Evolutionary conservation across 2,329 filamentous ascomycete species (phyloP), one percentile per base, ranked within the genome.

Genomic region (Alternaria sp.): DNA sequence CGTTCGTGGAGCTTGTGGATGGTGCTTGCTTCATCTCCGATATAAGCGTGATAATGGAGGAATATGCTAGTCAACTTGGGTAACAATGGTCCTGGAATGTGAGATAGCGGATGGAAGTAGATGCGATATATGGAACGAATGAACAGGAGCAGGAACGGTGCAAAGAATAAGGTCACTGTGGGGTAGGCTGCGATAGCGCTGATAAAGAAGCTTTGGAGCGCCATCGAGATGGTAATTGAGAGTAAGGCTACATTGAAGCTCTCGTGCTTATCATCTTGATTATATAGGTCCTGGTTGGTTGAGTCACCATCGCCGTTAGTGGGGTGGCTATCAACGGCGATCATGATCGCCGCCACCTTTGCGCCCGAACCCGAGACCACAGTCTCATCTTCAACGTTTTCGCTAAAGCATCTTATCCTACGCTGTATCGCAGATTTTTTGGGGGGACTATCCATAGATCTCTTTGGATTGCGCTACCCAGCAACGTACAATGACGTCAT

Each of bases 11-110:
- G 68, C 3, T 53, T 44, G 38, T 71, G 68, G 10, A 71, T 67
- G 3, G 49, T 55, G 16, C 62, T 67, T 11, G 70, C 71, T 63
- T 73, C 70, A 38, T 75, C 67, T 18, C 72, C 74, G 34, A 71
- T 46, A n/a, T 75, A 74, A 27, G 71, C 64, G 45, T 74, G 69
- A 28, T 74, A 72, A 45, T 74, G 49, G 11, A 75, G 70, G 67
- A 73, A 76, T 22, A 74, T 52, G 2, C 68, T 68, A 2, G 69
- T 69, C 2, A 64, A 20, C 32, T 67, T 73, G n/a, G 73, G 55
- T 2, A 70, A 18, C 1, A 69, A 10, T 2, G 72, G 72, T 1
- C 74, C 74, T 2, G 72, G 70, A 6, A 75, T 68, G 20, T 67
- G 60, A 4, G 68, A 50, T 3, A 72, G 63, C 2, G 70, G 70